phyloP scores from a whole-genome alignment of 2,329 filamentous ascomycete species.

The Penicillium aurantiogriseum region DNA sequence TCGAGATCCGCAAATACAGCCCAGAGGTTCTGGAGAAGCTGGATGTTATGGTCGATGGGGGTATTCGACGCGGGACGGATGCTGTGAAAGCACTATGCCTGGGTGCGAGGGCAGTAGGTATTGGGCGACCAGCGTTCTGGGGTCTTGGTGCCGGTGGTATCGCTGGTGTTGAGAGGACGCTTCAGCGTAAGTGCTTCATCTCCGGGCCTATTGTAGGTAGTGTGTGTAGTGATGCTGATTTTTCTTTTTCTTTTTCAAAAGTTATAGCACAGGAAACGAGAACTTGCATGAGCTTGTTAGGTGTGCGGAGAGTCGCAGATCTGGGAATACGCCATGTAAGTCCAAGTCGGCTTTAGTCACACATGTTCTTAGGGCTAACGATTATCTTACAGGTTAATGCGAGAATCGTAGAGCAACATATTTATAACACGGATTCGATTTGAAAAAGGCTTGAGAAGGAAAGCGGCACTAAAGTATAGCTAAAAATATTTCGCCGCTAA shows the following conservation, averaged over 20 bases:
- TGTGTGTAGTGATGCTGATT: not conserved
- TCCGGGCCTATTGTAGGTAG: not conserved
- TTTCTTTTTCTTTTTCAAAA: not conserved
- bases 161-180: not conserved
- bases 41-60: slow-evolving; percentile 52
- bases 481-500: no score
- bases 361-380: not conserved
- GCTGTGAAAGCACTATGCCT: slow-evolving; percentile 52
- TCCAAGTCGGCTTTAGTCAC: not conserved
- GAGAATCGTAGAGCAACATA: not conserved
- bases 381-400: not conserved
- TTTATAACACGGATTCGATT: not conserved
- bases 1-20: slow-evolving; percentile 49
- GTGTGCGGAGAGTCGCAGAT: not conserved
- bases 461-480: not conserved
- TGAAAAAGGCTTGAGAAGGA: not conserved
- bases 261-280: not conserved
- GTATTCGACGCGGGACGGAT: slow-evolving; percentile 51
- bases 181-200: not conserved
- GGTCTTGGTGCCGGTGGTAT: not conserved
- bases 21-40: slow-evolving; percentile 47
- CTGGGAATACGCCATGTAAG: not conserved
- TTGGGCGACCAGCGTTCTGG: slow-evolving; percentile 33
- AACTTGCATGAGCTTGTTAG: not conserved
- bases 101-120: slow-evolving; percentile 51